Percentiles rank a stretch among this genome's conserved stretches.
phyloP scores from a whole-genome alignment of 768 basidiomycete genomes.

The Kwoniella shandongensis region DNA sequence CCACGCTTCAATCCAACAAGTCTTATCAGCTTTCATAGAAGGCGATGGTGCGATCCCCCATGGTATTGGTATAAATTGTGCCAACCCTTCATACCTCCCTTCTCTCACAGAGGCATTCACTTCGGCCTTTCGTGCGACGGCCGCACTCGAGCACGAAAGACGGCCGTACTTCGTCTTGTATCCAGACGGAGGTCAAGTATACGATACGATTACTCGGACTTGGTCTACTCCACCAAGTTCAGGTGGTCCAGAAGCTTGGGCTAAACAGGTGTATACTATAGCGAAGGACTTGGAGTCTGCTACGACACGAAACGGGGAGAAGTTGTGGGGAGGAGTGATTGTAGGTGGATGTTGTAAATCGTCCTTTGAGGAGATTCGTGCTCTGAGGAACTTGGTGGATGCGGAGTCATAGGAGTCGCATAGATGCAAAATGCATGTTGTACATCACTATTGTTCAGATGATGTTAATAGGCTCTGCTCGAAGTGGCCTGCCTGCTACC shows the following conservation, averaged over 20 bases:
- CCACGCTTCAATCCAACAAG: constrained; percentile 6
- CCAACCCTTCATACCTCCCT: constrained; percentile 58
- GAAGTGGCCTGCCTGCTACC: not conserved
- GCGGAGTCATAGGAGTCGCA: not conserved
- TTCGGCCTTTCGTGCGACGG: not conserved
- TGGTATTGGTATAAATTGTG: constrained; percentile 76
- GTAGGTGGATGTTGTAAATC: constrained; percentile 72
- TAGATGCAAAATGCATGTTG: not conserved
- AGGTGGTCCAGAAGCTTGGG: not conserved
- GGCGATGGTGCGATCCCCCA: constrained; percentile 53
- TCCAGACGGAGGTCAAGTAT: constrained; percentile 68
- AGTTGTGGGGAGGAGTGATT: constrained; percentile 60
- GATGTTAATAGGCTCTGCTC: too few species aligned
- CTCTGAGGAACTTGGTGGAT: constrained; percentile 39
- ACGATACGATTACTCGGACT: constrained; percentile 57
- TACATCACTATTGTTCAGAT: not conserved
- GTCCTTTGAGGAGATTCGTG: constrained; percentile 60
- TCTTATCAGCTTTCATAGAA: constrained; percentile 17
- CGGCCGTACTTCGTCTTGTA: constrained; percentile 61
- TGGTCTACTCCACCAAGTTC: constrained; percentile 54
- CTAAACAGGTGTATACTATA: not conserved
- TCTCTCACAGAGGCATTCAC: constrained; percentile 56
- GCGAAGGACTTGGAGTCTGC: constrained; percentile 54
- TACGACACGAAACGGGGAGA: constrained; percentile 39
- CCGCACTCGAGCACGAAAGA: not conserved